A percentile compares a stretch with the other conserved stretches of the same genome.
phyloP scores from a whole-genome alignment of 2,329 filamentous ascomycete genomes.

The Neopestalotiopsis sp. region DNA sequence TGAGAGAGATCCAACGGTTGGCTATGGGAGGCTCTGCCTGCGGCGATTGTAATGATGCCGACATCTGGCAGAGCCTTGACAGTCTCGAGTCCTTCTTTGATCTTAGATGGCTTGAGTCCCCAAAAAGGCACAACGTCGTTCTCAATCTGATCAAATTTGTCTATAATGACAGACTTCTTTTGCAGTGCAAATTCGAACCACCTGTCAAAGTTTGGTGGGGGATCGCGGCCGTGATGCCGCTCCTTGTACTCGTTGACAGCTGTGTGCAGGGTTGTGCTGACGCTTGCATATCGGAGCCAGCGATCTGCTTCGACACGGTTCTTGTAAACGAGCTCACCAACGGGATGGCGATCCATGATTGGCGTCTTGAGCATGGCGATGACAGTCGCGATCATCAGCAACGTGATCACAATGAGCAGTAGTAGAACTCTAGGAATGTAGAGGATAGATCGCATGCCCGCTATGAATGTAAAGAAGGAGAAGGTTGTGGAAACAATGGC shows the following conservation, averaged over 20 bases:
- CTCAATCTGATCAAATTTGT: conserved; percentile 82
- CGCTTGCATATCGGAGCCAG: conserved; percentile 53
- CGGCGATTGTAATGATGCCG: conserved; percentile 61
- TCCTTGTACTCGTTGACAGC: conserved; percentile 57
- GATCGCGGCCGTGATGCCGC: conserved; percentile 66
- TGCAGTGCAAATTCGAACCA: conserved; percentile 82
- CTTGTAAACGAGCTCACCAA: conserved; percentile 56
- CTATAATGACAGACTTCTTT: conserved; percentile 73
- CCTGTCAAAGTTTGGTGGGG: conserved; percentile 81
- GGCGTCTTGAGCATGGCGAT: conserved; percentile 40
- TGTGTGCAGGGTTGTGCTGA: conserved; percentile 52
- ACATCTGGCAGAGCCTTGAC: conserved; percentile 49
- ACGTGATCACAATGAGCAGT: conserved; percentile 42
- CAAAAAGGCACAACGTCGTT: conserved; percentile 79
- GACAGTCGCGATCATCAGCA: conserved; percentile 45
- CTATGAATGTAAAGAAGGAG: conserved; percentile 48
- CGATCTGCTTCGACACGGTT: conserved; percentile 52
- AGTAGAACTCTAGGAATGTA: conserved; percentile 49
- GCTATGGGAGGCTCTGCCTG: conserved; percentile 62
- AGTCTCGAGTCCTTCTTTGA: conserved; percentile 63
- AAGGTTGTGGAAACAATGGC: conserved; percentile 48
- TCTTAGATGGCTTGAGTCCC: conserved; percentile 70
- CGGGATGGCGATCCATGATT: conserved; percentile 45
- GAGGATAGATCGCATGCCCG: conserved; percentile 49
- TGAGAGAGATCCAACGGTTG: conserved; percentile 38